These are phyloP conservation scores for Ceratocystis harringtonii DNA, from an alignment of 2,329 filamentous ascomycete species.

Conservation along the genomic window DNA sequence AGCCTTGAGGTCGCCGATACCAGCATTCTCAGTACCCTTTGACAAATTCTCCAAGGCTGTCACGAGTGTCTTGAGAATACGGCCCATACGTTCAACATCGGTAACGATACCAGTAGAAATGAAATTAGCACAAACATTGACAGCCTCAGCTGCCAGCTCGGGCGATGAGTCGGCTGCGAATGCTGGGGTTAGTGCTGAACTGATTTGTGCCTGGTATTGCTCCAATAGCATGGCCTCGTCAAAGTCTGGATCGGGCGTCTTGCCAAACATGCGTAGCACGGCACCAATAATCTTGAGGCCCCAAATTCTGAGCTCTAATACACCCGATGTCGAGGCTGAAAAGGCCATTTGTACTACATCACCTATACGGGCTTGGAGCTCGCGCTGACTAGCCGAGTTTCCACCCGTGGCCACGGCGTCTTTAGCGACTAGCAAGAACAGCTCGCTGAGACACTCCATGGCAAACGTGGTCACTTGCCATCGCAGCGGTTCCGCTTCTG, in stretches of 20 bases:
- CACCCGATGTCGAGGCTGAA: constrained; percentile 86
- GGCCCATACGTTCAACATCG: constrained; percentile 95
- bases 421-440: constrained; percentile 64
- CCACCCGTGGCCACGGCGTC: constrained; percentile 58
- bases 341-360: constrained; percentile 96
- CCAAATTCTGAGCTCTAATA: constrained; percentile 77
- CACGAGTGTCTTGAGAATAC: constrained; percentile 86
- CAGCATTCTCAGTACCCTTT: constrained; percentile 34
- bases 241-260: constrained; percentile 90
- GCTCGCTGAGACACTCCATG: constrained; percentile 72
- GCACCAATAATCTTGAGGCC: constrained; percentile 89
- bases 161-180: constrained; percentile 94
- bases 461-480: constrained; percentile 96
- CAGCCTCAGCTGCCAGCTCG: constrained; percentile 85
- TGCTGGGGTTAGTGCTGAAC: constrained; percentile 86
- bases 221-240: constrained; percentile 92
- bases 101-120: constrained; percentile 95
- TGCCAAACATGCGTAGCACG: constrained; percentile 89
- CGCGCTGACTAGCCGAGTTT: constrained; percentile 60
- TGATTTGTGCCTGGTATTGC: constrained; percentile 97
- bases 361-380: constrained; percentile 68
- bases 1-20: constrained; percentile 83
- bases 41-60: constrained; percentile 86
- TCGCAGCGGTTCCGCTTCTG: constrained; percentile 72
- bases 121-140: constrained; percentile 96